Evolutionary conservation across 73 alveolate species (phyloP), one percentile per base, ranked within the genome.

Genomic region (Breviolum minutum): DNA sequence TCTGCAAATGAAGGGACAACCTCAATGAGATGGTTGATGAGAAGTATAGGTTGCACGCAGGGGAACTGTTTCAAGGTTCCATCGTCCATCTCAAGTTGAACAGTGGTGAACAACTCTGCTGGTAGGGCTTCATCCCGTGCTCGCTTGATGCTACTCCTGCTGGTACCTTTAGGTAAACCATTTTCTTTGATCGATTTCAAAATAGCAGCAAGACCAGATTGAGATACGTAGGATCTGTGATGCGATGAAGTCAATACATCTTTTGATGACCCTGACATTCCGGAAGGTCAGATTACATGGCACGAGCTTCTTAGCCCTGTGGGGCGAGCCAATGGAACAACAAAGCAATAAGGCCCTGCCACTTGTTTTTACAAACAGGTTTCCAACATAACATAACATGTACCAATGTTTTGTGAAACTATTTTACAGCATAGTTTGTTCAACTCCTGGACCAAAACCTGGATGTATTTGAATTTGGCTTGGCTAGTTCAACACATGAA

Each of bases 271-370:
- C 40, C n/a, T 1, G 83, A n/a, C 83, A 73, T 73, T n/a, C n/a
- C n/a, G n/a, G n/a, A n/a, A n/a, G n/a, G n/a, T n/a, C n/a, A n/a
- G 83, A 2, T 40, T 2, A 30, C 27, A 0, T 32, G n/a, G n/a
- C n/a, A 63, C 87, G 87, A 77, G 87, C 87, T n/a, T 77, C n/a
- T 1, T 73, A 22, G 83, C 83, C 83, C 83, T 73, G 83, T 32
- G 83, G 48, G 40, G 40, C 32, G 83, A 14, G 83, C n/a, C 14
- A 27, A 1, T n/a, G 0, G 6, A 14, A n/a, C n/a, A n/a, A n/a
- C n/a, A n/a, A n/a, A n/a, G n/a, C n/a, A n/a, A n/a, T n/a, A 22
- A 24, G 32, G 83, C 83, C 83, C 83, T 73, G 83, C 83, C 54
- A 40, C 54, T 40, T n/a, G n/a, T n/a, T n/a, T n/a, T n/a, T n/a